Percentiles rank a stretch among this genome's conserved stretches.
Conservation (phyloP, 768 basidiomycete genomes). For the Aureoboletus auriporus region DNA sequence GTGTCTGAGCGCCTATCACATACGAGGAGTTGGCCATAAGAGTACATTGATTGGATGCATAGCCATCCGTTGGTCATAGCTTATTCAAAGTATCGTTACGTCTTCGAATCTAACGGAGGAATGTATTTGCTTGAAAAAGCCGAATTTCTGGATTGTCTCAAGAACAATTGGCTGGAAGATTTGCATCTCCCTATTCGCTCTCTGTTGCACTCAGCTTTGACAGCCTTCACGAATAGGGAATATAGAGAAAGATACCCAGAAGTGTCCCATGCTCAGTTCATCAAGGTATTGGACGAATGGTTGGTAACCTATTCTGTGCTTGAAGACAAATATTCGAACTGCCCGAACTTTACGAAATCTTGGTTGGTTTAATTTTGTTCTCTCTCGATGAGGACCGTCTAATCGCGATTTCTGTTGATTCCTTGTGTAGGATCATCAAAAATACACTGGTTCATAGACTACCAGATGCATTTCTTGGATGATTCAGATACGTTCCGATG, state of each 20-base stretch:
- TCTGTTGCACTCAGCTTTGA: background rate
- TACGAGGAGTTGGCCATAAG: constrained; percentile 2
- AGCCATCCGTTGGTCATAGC: background rate
- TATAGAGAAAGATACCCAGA: background rate
- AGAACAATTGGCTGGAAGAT: background rate
- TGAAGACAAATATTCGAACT: background rate
- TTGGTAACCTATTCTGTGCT: background rate
- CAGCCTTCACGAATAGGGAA: background rate
- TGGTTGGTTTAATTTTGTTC: background rate
- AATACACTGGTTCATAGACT: too few species aligned
- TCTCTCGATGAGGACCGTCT: too few species aligned
- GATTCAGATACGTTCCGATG: too few species aligned
- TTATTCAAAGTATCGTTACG: background rate
- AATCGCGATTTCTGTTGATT: too few species aligned
- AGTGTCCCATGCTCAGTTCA: background rate
- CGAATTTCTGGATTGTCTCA: background rate
- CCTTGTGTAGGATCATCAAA: too few species aligned
- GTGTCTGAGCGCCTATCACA: constrained; percentile 1
- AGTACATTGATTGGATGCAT: background rate
- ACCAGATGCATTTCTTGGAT: too few species aligned
- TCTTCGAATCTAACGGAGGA: background rate
- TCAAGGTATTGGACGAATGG: constrained; percentile 3
- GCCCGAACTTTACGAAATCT: background rate
- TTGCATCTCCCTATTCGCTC: background rate
- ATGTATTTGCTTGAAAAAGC: background rate